Evolutionary conservation across 1,284 basidiomycete species (phyloP).

Genomic region (Naganishia cerealis): DNA sequence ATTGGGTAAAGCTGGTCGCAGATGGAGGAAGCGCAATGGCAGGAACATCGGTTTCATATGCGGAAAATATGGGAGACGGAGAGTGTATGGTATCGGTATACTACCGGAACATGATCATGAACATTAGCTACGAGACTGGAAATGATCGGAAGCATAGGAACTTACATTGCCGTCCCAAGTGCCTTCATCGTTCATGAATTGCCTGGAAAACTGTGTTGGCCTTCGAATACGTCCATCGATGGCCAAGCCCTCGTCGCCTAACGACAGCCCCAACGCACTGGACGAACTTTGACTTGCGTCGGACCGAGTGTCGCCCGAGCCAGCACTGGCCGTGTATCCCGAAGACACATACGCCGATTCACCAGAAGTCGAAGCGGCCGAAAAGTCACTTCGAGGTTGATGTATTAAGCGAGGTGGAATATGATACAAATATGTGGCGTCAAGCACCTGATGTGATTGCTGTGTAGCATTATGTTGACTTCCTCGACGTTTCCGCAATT

Average conservation of each 20-base stretch:
- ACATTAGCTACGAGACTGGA: too few relatives aligned
- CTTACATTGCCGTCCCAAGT: conserved; percentile 19
- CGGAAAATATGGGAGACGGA: conserved; percentile 19
- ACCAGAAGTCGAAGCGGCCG: conserved; percentile 20
- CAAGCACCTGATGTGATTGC: background rate
- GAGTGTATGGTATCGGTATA: conserved; percentile 25
- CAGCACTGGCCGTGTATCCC: conserved; percentile 16
- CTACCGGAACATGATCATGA: background rate
- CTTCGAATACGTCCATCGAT: conserved; percentile 1
- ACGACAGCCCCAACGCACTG: conserved; percentile 11
- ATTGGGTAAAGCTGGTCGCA: conserved; percentile 6
- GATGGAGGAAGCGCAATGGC: conserved; percentile 12
- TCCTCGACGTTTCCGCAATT: conserved; percentile 18
- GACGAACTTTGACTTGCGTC: conserved; percentile 4
- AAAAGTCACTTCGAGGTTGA: conserved; percentile 28
- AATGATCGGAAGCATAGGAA: background rate
- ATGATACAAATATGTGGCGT: conserved; percentile 3
- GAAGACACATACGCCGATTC: conserved; percentile 14
- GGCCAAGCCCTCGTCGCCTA: background rate
- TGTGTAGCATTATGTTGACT: conserved; percentile 9
- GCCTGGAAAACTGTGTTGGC: background rate
- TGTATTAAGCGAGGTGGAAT: conserved; percentile 15
- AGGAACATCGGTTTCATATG: conserved; percentile 22
- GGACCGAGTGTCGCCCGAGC: conserved; percentile 15
- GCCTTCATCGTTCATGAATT: conserved; percentile 8